Evolutionary conservation across 2,329 filamentous ascomycete genomes (phyloP).

Genomic region (Acephala macrosclerotiorum): DNA sequence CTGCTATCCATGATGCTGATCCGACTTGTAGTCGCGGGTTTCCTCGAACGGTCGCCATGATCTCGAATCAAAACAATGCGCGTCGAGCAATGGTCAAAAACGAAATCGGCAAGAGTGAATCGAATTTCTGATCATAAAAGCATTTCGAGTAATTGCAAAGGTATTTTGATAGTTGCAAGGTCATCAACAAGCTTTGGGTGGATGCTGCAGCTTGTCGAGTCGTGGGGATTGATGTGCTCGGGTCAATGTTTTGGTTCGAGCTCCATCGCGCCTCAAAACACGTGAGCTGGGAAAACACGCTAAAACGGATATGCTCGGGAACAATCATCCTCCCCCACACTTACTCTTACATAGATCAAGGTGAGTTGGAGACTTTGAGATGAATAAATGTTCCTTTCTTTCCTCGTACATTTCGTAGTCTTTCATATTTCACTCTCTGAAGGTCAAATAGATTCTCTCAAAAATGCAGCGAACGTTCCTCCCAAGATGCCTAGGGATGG

Average conservation of each 20-base stretch:
- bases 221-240: constrained; percentile 17
- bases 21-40: constrained; percentile 73
- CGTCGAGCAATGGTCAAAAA: constrained; percentile 33
- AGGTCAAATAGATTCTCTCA: background rate
- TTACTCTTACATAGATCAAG: background rate
- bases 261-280: constrained; percentile 18
- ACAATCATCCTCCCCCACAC: constrained; percentile 23
- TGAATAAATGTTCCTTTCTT: background rate
- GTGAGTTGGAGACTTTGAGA: background rate
- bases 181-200: constrained; percentile 27
- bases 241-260: constrained; percentile 37
- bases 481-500: constrained; percentile 21
- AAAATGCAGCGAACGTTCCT: constrained; percentile 26
- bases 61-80: constrained; percentile 42
- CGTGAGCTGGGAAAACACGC: background rate
- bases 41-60: constrained; percentile 45
- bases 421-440: background rate
- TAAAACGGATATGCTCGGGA: constrained; percentile 26
- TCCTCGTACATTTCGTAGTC: background rate
- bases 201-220: constrained; percentile 30
- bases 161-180: constrained; percentile 23
- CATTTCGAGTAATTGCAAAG: constrained; percentile 34
- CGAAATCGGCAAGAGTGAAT: constrained; percentile 15
- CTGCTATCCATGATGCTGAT: constrained; percentile 83
- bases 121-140: constrained; percentile 31